phyloP scores from a whole-genome alignment of 139 green algal genomes.

The Coelastrella sp. region DNA sequence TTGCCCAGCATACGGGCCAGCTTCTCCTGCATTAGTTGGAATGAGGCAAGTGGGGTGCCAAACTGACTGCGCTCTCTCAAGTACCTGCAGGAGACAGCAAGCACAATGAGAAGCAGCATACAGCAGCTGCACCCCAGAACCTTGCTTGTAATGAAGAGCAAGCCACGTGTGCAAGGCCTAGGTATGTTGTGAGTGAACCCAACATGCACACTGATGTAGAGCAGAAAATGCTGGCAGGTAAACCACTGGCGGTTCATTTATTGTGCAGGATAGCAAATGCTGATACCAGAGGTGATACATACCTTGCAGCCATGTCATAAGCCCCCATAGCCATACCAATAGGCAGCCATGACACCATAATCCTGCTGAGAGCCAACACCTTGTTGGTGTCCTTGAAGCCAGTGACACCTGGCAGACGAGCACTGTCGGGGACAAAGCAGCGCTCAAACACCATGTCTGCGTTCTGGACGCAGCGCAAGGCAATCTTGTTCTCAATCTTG shows the following conservation, averaged over 20 bases:
- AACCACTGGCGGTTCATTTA: too few species aligned
- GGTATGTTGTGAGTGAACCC: too few species aligned
- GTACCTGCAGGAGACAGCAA: constrained; percentile 63
- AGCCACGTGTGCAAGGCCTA: too few species aligned
- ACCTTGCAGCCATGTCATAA: constrained; percentile 90
- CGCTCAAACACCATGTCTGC: constrained; percentile 89
- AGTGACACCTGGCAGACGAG: constrained; percentile 78
- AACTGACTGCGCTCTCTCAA: constrained; percentile 90
- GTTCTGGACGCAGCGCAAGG: constrained; percentile 89
- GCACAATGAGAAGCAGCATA: neutral
- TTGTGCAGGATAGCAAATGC: too few species aligned
- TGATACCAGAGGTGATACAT: too few species aligned
- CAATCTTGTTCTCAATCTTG: constrained; percentile 97
- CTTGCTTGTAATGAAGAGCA: too few species aligned
- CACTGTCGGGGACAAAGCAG: constrained; percentile 90
- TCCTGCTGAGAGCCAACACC: constrained; percentile 87
- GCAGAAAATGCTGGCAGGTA: too few species aligned
- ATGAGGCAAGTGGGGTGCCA: constrained; percentile 79
- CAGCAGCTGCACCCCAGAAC: neutral
- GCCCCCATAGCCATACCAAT: constrained; percentile 91
- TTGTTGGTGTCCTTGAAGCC: constrained; percentile 87
- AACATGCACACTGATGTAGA: too few species aligned
- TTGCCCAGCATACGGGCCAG: constrained; percentile 90
- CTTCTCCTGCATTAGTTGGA: constrained; percentile 93
- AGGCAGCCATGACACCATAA: constrained; percentile 97